These are phyloP conservation scores for Hanseniaspora lachancei DNA, from an alignment of 805 yeast species.

Conservation along the genomic window DNA sequence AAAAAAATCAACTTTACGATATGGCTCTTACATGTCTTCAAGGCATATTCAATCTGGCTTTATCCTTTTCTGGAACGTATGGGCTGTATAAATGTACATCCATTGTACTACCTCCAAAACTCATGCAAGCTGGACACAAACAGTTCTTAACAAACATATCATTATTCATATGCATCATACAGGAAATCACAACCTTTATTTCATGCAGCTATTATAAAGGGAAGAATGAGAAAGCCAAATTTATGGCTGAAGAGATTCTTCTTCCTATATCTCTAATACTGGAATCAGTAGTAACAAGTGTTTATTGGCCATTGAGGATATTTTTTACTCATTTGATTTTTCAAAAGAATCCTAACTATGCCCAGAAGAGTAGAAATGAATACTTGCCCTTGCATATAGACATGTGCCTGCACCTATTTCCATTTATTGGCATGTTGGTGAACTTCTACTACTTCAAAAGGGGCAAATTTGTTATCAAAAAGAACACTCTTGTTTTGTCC, in stretches of 20 bases:
- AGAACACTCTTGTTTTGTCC: conserved; percentile 29
- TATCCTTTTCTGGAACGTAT: conserved; percentile 19
- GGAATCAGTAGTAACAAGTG: conserved; percentile 47
- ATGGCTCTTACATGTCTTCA: not conserved
- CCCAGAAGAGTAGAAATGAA: not conserved
- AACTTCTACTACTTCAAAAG: conserved; percentile 47
- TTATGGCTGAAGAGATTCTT: conserved; percentile 14
- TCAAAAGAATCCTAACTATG: conserved; percentile 19
- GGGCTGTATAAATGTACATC: conserved; percentile 23
- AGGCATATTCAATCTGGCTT: conserved; percentile 16
- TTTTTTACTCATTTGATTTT: conserved; percentile 39
- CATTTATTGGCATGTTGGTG: conserved; percentile 36
- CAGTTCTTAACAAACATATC: conserved; percentile 65
- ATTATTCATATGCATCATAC: conserved; percentile 30
- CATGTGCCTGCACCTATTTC: conserved; percentile 46
- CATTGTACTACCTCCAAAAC: conserved; percentile 34
- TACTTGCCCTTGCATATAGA: conserved; percentile 39
- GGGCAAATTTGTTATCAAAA: conserved; percentile 29
- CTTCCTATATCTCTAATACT: conserved; percentile 44
- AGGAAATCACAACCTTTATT: conserved; percentile 17
- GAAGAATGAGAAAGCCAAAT: not conserved
- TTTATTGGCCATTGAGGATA: conserved; percentile 59
- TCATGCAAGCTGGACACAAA: conserved; percentile 49
- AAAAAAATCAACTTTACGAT: not conserved
- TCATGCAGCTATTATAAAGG: conserved; percentile 25